phyloP scores from a whole-genome alignment of 2,329 filamentous ascomycete genomes.

The Helotiales sp. region DNA sequence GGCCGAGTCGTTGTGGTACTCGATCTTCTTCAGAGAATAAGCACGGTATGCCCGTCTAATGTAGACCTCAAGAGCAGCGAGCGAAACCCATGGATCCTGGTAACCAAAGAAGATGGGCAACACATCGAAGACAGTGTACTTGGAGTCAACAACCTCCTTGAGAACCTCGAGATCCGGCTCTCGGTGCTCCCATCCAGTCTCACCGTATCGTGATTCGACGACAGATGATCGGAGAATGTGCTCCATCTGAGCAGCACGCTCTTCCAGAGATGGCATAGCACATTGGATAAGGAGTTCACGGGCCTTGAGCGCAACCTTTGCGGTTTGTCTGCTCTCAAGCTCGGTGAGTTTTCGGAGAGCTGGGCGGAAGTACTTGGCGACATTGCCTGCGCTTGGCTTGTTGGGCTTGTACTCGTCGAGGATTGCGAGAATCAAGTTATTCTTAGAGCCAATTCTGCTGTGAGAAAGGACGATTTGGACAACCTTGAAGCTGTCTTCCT shows the following conservation, averaged over 20 bases:
- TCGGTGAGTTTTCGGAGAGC: conserved; percentile 87
- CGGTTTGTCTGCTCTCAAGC: conserved; percentile 79
- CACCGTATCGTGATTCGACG: conserved; percentile 94
- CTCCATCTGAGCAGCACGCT: conserved; percentile 96
- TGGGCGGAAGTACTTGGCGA: conserved; percentile 84
- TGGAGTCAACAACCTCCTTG: conserved; percentile 98
- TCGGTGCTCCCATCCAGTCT: conserved; percentile 95
- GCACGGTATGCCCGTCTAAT: conserved; percentile 96
- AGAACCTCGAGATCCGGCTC: conserved; percentile 89
- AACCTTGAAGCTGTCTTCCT: conserved; percentile 85
- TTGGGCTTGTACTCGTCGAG: conserved; percentile 95
- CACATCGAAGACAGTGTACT: conserved; percentile 98
- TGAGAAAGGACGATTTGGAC: conserved; percentile 92
- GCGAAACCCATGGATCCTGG: conserved; percentile 89
- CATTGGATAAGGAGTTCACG: conserved; percentile 98
- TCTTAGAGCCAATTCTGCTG: conserved; percentile 91
- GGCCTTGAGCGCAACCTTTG: conserved; percentile 96
- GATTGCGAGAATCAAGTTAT: conserved; percentile 88
- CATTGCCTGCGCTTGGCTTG: conserved; percentile 85
- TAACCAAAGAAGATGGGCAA: conserved; percentile 94
- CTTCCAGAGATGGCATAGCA: conserved; percentile 92
- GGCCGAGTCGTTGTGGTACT: conserved; percentile 76
- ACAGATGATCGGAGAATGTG: conserved; percentile 96
- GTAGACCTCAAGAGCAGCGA: conserved; percentile 95
- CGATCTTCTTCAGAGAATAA: conserved; percentile 86